phyloP scores from a whole-genome alignment of 2,329 filamentous ascomycete species.

The Clathrospora elynae region DNA sequence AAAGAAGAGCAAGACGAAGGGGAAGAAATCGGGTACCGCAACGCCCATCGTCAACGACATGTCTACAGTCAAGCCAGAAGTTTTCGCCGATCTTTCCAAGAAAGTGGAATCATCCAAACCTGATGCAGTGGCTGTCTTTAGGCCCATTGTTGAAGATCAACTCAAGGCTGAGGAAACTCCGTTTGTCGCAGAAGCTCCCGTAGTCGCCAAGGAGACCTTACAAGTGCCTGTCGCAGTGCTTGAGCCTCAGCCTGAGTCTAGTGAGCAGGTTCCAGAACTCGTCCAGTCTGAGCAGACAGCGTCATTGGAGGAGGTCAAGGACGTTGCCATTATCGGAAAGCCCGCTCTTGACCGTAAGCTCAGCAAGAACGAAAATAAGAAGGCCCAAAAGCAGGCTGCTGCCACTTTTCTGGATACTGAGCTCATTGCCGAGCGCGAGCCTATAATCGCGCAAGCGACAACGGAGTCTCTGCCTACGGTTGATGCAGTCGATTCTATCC shows the following conservation, averaged over 20 bases:
- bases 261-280: constrained; percentile 2
- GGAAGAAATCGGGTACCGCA: constrained; percentile 25
- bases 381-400: constrained; percentile 30
- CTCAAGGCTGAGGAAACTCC: constrained; percentile 7
- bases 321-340: constrained; percentile 15
- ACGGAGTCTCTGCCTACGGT: constrained; percentile 2
- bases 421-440: constrained; percentile 5
- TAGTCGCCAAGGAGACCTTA: constrained; percentile 2
- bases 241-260: constrained; percentile 4
- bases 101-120: not conserved
- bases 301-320: constrained; percentile 4
- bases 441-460: not conserved
- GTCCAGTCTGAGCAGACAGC: not conserved
- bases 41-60: constrained; percentile 19
- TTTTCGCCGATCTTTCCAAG: not conserved
- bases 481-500: not conserved
- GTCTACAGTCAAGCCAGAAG: constrained; percentile 8
- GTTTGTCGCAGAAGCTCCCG: not conserved
- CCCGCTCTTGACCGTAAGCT: constrained; percentile 33
- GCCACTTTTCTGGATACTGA: constrained; percentile 13
- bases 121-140: not conserved
- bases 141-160: not conserved
- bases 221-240: constrained; percentile 4
- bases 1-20: constrained; percentile 37
- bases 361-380: constrained; percentile 46